Evolutionary conservation across 176 grass and related monocot species (phyloP).

Genomic region (Avena insularis): DNA sequence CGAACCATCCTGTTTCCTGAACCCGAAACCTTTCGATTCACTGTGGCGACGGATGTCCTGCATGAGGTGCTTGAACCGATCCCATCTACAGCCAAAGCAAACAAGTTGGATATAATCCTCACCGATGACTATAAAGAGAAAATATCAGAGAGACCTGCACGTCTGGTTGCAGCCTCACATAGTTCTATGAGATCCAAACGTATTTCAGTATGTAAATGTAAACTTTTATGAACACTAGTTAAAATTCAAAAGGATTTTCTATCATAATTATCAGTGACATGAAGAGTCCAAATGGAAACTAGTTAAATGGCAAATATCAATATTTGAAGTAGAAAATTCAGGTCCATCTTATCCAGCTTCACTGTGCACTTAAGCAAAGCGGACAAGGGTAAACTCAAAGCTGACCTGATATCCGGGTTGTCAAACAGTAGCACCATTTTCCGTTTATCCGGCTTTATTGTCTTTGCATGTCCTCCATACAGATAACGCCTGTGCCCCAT

Average conservation of each 20-base stretch:
- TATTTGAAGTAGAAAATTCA: not conserved
- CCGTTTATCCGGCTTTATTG: conserved; percentile 86
- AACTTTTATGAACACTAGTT: not conserved
- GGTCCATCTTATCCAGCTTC: not conserved
- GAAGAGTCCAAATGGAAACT: not conserved
- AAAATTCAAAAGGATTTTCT: not conserved
- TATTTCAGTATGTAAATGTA: conserved; percentile 4
- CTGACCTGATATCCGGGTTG: conserved; percentile 70
- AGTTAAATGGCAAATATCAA: not conserved
- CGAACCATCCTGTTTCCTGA: conserved; percentile 69
- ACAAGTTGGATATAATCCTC: not conserved
- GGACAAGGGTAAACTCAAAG: not conserved
- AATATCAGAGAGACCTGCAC: not conserved
- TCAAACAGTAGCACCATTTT: conserved; percentile 79
- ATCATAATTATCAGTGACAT: not conserved
- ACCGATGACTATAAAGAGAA: conserved; percentile 9
- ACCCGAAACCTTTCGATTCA: conserved; percentile 61
- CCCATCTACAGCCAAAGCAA: conserved; percentile 64
- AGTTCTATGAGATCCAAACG: not conserved
- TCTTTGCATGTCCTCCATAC: conserved; percentile 73
- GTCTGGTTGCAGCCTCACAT: not conserved
- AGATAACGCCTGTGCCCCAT: conserved; percentile 83
- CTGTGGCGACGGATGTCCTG: conserved; percentile 74
- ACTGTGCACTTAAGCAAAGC: not conserved
- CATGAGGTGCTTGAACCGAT: conserved; percentile 78